Conservation (phyloP, 2,329 filamentous ascomycete genomes). For the Nemania sp. region DNA sequence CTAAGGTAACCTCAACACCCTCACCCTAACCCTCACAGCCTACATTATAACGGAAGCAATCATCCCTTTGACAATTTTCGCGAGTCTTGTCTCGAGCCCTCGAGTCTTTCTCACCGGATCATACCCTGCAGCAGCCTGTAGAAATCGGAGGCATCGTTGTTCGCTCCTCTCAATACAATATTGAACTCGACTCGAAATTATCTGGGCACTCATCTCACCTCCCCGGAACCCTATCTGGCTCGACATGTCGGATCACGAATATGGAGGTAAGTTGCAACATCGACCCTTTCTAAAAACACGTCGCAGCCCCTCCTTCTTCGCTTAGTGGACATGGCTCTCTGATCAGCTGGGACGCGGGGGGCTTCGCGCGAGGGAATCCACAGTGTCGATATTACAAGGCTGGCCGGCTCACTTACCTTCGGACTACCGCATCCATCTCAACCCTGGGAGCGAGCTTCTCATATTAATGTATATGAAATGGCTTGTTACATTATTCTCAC, state of each 20-base stretch:
- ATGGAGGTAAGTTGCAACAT: slow-evolving; percentile 57
- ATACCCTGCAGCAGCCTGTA: too few species aligned
- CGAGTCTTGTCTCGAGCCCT: not conserved
- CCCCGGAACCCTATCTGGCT: not conserved
- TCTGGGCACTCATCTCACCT: slow-evolving; percentile 2
- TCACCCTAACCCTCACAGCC: not conserved
- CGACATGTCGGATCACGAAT: slow-evolving; percentile 69
- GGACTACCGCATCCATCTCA: not conserved
- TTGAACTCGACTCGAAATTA: not conserved
- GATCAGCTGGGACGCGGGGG: not conserved
- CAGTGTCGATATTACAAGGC: not conserved
- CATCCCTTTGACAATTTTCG: slow-evolving; percentile 10
- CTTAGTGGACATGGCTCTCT: not conserved
- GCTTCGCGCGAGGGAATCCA: not conserved
- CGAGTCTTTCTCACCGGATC: not conserved
- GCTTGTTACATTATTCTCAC: not conserved
- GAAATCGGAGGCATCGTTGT: too few species aligned
- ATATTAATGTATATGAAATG: not conserved
- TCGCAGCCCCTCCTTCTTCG: not conserved
- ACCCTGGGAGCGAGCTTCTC: not conserved
- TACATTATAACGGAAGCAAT: not conserved
- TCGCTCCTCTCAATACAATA: too few species aligned
- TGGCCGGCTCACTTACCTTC: not conserved
- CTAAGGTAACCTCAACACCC: too few species aligned
- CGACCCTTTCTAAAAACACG: not conserved